Conservation (phyloP, 2,329 filamentous ascomycete species). For the Colletotrichum falcatum region DNA sequence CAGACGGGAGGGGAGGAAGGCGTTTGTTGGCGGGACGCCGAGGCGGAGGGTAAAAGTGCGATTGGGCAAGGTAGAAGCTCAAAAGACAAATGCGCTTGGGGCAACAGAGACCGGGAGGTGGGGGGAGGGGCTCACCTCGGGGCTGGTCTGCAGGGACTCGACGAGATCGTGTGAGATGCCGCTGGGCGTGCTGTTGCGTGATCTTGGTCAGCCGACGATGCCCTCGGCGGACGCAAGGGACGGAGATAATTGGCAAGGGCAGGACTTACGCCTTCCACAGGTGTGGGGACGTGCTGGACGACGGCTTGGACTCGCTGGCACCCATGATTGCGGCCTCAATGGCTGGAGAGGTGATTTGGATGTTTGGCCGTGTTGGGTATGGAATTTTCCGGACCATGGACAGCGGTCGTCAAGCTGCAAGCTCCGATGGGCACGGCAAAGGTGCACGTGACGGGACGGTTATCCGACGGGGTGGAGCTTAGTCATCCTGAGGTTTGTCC, state of each 20-base stretch:
- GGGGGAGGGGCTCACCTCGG: conserved; percentile 73
- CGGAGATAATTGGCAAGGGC: conserved; percentile 8
- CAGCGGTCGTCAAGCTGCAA: conserved; percentile 39
- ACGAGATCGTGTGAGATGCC: conserved; percentile 83
- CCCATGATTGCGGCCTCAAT: conserved; percentile 62
- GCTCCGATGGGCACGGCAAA: conserved; percentile 39
- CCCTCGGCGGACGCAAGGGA: conserved; percentile 4
- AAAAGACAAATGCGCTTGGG: background rate
- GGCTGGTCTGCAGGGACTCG: conserved; percentile 84
- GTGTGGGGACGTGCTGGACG: conserved; percentile 54
- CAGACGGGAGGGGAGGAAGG: conserved; percentile 9
- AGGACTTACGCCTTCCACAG: conserved; percentile 68
- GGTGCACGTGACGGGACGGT: conserved; percentile 28
- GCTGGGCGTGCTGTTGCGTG: conserved; percentile 57
- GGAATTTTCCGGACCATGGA: conserved; percentile 42
- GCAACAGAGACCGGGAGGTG: background rate
- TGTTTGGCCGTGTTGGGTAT: conserved; percentile 41
- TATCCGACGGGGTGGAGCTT: background rate
- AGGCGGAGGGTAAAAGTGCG: background rate
- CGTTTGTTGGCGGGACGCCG: background rate
- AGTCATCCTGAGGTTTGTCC: conserved; percentile 8
- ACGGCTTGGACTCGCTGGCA: conserved; percentile 67
- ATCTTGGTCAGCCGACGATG: conserved; percentile 37
- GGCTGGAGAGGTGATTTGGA: conserved; percentile 39
- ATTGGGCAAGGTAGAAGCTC: background rate